Conservation (phyloP, 2,329 filamentous ascomycete genomes). For the Aspergillus terreus region DNA sequence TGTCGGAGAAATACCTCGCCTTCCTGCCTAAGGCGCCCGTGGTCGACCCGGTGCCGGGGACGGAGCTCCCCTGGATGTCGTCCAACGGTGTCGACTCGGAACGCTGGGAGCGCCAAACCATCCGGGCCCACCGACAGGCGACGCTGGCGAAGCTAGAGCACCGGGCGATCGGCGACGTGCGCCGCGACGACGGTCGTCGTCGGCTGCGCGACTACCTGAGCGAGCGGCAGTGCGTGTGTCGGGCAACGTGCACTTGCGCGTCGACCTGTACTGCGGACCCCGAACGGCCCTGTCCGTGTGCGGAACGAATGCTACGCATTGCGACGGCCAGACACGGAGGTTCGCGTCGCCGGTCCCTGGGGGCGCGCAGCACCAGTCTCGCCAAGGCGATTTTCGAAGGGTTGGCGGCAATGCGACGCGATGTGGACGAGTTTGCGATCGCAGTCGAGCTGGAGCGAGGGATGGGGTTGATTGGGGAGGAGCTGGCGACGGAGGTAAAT, state of each 20-base stretch:
- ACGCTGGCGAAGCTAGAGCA: slow-evolving; percentile 32
- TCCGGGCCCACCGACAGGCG: slow-evolving; percentile 29
- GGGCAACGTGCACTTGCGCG: slow-evolving; percentile 29
- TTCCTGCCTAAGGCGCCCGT: slow-evolving; percentile 17
- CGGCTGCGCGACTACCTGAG: slow-evolving; percentile 25
- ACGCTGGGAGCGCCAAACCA: slow-evolving; percentile 20
- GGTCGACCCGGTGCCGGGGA: slow-evolving; percentile 11
- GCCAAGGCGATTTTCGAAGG: slow-evolving; percentile 30
- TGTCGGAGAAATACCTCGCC: slow-evolving; percentile 36
- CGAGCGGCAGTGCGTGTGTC: slow-evolving; percentile 36
- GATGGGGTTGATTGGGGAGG: slow-evolving; percentile 24
- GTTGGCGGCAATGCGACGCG: slow-evolving; percentile 21
- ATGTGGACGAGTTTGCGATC: slow-evolving; percentile 18
- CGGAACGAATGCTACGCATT: slow-evolving; percentile 30
- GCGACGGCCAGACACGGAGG: slow-evolving; percentile 20
- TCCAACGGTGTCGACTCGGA: slow-evolving; percentile 15
- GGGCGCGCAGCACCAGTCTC: slow-evolving; percentile 22
- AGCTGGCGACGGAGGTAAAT: slow-evolving; percentile 16
- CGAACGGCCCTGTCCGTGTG: slow-evolving; percentile 32
- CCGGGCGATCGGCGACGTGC: slow-evolving; percentile 32
- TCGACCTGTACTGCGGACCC: slow-evolving; percentile 29
- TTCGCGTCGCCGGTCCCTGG: not conserved
- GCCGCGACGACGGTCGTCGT: slow-evolving; percentile 22
- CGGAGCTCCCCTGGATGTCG: slow-evolving; percentile 21
- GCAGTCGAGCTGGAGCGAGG: slow-evolving; percentile 21